Conservation (phyloP, 1,284 basidiomycete genomes). For the Apiotrichum sp. region DNA sequence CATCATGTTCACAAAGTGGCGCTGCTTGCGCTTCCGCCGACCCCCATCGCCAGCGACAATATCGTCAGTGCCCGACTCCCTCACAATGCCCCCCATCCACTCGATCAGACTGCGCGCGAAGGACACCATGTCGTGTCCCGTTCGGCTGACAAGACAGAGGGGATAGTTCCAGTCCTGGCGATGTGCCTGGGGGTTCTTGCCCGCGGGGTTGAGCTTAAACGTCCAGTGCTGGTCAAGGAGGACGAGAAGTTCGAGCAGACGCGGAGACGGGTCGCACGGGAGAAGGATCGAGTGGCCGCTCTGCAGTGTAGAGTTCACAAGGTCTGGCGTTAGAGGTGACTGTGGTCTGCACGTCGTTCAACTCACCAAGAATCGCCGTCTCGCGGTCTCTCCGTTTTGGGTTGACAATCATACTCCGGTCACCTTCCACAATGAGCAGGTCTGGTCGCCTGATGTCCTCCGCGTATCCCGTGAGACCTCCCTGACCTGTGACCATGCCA, state of each 20-base stretch:
- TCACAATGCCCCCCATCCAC: slow-evolving; percentile 92
- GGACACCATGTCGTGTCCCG: slow-evolving; percentile 87
- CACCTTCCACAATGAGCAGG: slow-evolving; percentile 87
- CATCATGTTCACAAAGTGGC: slow-evolving; percentile 16
- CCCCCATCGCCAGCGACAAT: slow-evolving; percentile 52
- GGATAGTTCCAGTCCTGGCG: slow-evolving; percentile 52
- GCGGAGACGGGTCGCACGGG: slow-evolving; percentile 88
- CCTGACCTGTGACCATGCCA: slow-evolving; percentile 69
- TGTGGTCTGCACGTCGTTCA: no score
- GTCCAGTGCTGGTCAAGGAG: slow-evolving; percentile 97
- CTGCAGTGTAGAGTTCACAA: slow-evolving; percentile 70
- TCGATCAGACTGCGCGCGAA: slow-evolving; percentile 97
- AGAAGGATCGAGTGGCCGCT: slow-evolving; percentile 80
- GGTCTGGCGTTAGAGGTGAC: slow-evolving; percentile 52
- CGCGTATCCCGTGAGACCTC: slow-evolving; percentile 48
- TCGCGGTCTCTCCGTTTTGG: slow-evolving; percentile 88
- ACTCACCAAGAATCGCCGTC: slow-evolving; percentile 72
- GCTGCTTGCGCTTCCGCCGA: slow-evolving; percentile 54
- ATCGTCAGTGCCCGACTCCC: slow-evolving; percentile 75
- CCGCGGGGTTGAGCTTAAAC: slow-evolving; percentile 58
- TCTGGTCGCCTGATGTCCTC: slow-evolving; percentile 84
- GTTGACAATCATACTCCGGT: slow-evolving; percentile 71
- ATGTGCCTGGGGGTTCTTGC: not conserved
- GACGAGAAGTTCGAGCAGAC: slow-evolving; percentile 87
- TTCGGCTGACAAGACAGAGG: slow-evolving; percentile 84